These are phyloP conservation scores for Agaricus blazei DNA, from an alignment of 768 basidiomycete species.

Conservation along the genomic window DNA sequence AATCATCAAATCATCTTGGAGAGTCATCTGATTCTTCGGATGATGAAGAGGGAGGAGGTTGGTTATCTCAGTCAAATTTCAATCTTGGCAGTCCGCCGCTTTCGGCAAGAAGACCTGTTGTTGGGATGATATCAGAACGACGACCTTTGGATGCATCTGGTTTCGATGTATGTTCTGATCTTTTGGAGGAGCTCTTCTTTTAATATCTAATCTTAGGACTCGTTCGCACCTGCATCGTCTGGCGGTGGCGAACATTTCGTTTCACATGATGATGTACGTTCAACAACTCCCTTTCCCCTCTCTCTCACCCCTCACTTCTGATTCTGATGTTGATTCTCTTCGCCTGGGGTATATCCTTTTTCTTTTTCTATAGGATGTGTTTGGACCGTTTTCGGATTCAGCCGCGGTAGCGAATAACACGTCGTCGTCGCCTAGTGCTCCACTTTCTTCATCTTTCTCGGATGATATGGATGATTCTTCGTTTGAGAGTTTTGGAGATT, in stretches of 20 bases:
- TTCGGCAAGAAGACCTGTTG: constrained; percentile 32
- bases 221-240: constrained; percentile 35
- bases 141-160: constrained; percentile 37
- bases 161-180: constrained; percentile 46
- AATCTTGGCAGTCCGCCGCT: constrained; percentile 46
- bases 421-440: constrained; percentile 40
- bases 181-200: background rate
- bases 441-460: constrained; percentile 45
- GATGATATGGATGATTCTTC: constrained; percentile 63
- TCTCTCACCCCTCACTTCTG: constrained; percentile 1
- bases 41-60: constrained; percentile 59
- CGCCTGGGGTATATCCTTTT: no score
- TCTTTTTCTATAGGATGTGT: constrained; percentile 41
- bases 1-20: constrained; percentile 52
- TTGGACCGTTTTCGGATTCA: constrained; percentile 77
- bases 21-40: constrained; percentile 35
- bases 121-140: constrained; percentile 24
- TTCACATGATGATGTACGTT: constrained; percentile 47
- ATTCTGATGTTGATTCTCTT: no score
- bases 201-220: constrained; percentile 32
- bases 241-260: constrained; percentile 47
- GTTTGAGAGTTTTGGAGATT: constrained; percentile 76
- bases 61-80: constrained; percentile 78
- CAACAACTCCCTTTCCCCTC: background rate
- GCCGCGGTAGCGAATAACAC: constrained; percentile 30